Conservation (phyloP, 768 basidiomycete genomes). For the Termitomyces sp. region DNA sequence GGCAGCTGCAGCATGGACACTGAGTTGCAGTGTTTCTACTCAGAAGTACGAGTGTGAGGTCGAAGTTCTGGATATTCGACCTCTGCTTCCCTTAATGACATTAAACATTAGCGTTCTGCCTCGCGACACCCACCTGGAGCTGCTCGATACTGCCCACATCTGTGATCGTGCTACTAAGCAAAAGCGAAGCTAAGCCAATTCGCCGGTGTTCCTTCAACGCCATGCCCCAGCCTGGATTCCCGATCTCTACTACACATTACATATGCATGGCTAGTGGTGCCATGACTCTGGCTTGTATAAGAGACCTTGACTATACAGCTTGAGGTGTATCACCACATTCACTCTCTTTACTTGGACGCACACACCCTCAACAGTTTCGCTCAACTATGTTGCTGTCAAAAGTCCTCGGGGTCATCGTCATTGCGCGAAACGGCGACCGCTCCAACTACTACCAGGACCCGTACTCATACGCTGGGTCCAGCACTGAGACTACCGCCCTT, state of each 20-base stretch:
- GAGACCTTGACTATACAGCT: background rate
- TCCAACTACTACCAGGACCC: constrained; percentile 68
- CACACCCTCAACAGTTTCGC: background rate
- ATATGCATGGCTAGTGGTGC: background rate
- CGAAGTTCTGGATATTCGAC: background rate
- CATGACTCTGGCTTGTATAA: background rate
- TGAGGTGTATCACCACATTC: background rate
- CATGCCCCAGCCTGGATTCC: background rate
- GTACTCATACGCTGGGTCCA: constrained; percentile 52
- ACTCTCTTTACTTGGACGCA: background rate
- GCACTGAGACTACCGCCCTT: constrained; percentile 70
- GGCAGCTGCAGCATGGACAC: background rate
- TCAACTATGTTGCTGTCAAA: constrained; percentile 41
- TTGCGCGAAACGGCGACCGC: constrained; percentile 79
- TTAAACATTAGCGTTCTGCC: constrained; percentile 39
- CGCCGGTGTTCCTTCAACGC: background rate
- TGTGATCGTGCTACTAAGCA: background rate
- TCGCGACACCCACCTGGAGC: background rate
- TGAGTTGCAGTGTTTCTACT: background rate
- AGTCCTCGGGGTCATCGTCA: constrained; percentile 73
- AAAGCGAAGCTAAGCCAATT: background rate
- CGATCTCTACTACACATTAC: background rate
- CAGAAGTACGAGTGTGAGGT: background rate
- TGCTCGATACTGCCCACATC: background rate
- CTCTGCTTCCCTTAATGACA: background rate